Base-by-base conservation (phyloP, 78 protist genomes). In the Guillardia theta region DNA sequence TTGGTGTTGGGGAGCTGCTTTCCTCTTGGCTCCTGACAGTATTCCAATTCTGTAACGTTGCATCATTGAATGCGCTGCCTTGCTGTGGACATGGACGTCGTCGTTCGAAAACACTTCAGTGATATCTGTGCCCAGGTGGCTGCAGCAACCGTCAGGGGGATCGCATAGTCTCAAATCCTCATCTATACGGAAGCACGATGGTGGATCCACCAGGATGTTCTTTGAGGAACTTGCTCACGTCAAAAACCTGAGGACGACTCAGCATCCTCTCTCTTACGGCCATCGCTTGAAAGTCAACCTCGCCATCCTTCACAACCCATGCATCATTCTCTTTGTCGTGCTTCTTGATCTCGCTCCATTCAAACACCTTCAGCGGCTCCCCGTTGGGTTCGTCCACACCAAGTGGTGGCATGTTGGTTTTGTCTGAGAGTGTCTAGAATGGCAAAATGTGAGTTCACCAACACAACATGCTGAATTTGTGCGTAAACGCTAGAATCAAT, bases 241-340 rank as follows among this genome's bases (percentile, higher is more conserved):
- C 93, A 41, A 33, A 88, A 19, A 88, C 64, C 83, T 70, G 83
- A 9, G 70, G 70, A 6, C 4, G 27, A 6, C 39, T 58, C 70
- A 58, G 27, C 27, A 0, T 24, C 27, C 27, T 8, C 39, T 58
- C 70, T 58, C 70, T 6, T 30, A 6, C 70, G 70, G 1, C 6
- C 4, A 9, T 58, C 2, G 6, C 6, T 1, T 58, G 2, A 30
- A 1, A 1, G 70, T 8, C 6, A 30, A 70, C 83, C 64, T 48
- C 41, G 64, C 64, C 93, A 18, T 88, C 64, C 64, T 33, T 48
- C 3, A 88, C 93, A 45, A 88, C 93, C 93, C 93, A 88, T n/a
- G 93, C 93, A 88, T 88, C 93, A 1, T 45, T 41, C 8, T 88
- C 93, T 4, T 88, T 48, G 93, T 48, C 54, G 33, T 88, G 93